phyloP scores from a whole-genome alignment of 2,329 filamentous ascomycete species.

The Pseudomassariella vexata region DNA sequence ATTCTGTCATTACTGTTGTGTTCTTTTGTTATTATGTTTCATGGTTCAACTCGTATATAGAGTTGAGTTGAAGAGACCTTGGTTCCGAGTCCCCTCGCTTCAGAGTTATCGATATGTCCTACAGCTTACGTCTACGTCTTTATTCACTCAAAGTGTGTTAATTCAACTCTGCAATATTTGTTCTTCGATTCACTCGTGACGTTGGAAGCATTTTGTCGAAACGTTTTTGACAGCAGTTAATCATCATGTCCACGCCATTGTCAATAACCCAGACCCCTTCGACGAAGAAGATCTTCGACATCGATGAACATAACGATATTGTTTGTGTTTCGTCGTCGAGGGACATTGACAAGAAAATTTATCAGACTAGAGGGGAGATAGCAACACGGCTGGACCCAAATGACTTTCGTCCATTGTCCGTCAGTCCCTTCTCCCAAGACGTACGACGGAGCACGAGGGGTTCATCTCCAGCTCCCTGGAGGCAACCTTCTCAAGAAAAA shows the following conservation, averaged over 20 bases:
- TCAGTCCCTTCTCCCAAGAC: slow-evolving; percentile 35
- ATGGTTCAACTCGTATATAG: no score
- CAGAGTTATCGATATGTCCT: no score
- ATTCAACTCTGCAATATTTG: no score
- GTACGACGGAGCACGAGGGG: slow-evolving; percentile 9
- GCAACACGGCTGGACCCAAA: slow-evolving; percentile 20
- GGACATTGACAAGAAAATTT: background rate
- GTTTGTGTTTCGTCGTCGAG: background rate
- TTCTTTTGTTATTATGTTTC: no score
- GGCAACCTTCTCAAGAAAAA: slow-evolving; percentile 1
- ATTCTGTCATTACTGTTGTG: no score
- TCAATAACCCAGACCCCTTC: background rate
- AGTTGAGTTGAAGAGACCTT: no score
- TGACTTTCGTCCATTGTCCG: slow-evolving; percentile 31
- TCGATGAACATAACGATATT: background rate
- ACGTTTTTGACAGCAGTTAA: slow-evolving; percentile 1
- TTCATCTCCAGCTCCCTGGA: slow-evolving; percentile 8
- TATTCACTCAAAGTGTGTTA: no score
- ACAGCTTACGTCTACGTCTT: no score
- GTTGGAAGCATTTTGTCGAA: no score
- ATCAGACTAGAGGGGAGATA: background rate
- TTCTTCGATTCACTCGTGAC: no score
- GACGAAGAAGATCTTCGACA: background rate
- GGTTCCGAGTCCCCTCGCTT: no score
- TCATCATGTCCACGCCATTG: slow-evolving; percentile 1